Evolutionary conservation across 208 protist genomes (phyloP).

Genomic region (Acanthamoeba sp.): DNA sequence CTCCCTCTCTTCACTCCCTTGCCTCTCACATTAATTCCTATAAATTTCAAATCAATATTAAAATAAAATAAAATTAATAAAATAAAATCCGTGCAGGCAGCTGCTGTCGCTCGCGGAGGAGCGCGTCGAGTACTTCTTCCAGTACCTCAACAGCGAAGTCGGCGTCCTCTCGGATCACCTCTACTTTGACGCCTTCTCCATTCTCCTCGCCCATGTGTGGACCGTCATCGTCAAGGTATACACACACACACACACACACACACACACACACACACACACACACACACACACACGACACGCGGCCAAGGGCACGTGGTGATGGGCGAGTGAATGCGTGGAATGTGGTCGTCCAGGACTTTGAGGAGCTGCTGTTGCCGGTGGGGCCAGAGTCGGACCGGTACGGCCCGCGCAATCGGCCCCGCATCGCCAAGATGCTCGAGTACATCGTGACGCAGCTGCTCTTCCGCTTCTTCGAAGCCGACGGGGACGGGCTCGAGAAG

Average conservation of each 20-base stretch:
- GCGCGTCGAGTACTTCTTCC: constrained; percentile 62
- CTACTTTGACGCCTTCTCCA: constrained; percentile 60
- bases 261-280: neutral
- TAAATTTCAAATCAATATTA: too few relatives aligned
- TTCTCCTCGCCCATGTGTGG: constrained; percentile 48
- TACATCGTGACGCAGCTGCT: constrained; percentile 31
- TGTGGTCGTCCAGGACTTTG: constrained; percentile 49
- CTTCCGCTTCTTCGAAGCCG: constrained; percentile 49
- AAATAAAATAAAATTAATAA: neutral
- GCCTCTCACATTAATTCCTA: too few relatives aligned
- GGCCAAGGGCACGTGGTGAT: neutral
- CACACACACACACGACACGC: neutral
- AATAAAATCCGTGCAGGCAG: neutral
- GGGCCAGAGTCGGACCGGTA: constrained; percentile 2
- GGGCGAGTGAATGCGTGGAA: neutral
- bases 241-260: neutral
- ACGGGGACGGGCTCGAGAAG: constrained; percentile 47
- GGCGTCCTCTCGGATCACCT: constrained; percentile 50
- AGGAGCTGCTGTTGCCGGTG: constrained; percentile 35
- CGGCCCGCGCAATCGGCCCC: constrained; percentile 29
- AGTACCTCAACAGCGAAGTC: constrained; percentile 55
- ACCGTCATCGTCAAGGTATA: constrained; percentile 45
- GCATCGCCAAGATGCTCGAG: constrained; percentile 63
- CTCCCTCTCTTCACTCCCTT: too few relatives aligned
- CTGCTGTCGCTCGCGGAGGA: constrained; percentile 13